Evolutionary conservation across 208 protist species (phyloP), one percentile per base, ranked within the genome.

Genomic region (Trypanosoma melophagium): DNA sequence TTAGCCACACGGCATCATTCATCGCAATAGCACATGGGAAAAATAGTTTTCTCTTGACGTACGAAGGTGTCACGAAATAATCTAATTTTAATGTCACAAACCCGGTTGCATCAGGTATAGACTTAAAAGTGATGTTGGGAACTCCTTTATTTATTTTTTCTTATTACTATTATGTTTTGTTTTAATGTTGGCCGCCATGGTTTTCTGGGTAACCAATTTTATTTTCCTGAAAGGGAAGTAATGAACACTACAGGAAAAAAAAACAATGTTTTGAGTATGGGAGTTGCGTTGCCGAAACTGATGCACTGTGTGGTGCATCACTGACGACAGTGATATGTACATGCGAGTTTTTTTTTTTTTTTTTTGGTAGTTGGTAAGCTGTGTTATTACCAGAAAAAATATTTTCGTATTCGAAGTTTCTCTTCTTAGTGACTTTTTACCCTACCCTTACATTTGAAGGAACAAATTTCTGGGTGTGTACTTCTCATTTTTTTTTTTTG

Each of bases 171-270:
- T 35, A 35, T 35, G n/a, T n/a, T n/a, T n/a, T n/a, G n/a, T n/a
- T n/a, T n/a, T n/a, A n/a, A n/a, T n/a, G n/a, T 35, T 35, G 76
- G 75, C 81, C 25, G 75, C 80, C 45, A 80, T 85, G 31, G 52
- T 86, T 2, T 70, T 84, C 3, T 66, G 25, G 25, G 42, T 47
- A 47, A 47, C 16, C 10, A 3, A n/a, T 2, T 12, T n/a, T 12
- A 47, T 47, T 12, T 10, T 47, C 1, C 42, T n/a, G 16, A 47
- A 47, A 22, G 41, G 57, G 19, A 28, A 21, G 12, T 9, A 21
- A 55, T 49, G 53, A 24, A 16, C 77, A 77, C 2, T 68, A 72
- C 38, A 66, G 79, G 21, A 41, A 54, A 40, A 12, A 12, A 56
- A 17, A 62, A 63, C 7, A 70, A 84, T 56, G 40, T 84, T 60